Base-by-base conservation (phyloP, 495 filamentous ascomycete genomes). In the Clavariopsis aquatica region DNA sequence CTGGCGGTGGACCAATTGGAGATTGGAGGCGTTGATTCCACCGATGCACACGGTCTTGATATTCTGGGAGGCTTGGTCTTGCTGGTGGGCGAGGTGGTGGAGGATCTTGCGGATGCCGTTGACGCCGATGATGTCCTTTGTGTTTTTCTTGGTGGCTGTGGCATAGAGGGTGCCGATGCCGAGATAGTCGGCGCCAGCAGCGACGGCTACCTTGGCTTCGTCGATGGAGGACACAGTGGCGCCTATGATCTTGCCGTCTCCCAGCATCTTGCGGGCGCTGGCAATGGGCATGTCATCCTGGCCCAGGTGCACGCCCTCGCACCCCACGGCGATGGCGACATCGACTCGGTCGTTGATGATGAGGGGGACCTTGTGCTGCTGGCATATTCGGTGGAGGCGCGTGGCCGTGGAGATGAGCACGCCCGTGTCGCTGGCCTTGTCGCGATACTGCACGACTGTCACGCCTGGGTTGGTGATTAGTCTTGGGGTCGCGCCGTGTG, bases 301-400 rank as follows among this genome's bases (percentile, higher is more conserved):
- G 29, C 94, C 93, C 43, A 98, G 82, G 75, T 98, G 93, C 15
- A 96, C 89, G 47, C 94, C 94, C 73, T 96, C 93, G 41, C 87
- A 92, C 6, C 86, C 89, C 46, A 90, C 83, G 17, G 91, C 94
- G 27, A 94, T 79, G 23, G 92, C 92, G 19, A 98, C 90, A 78
- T 96, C 93, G 5, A 96, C 82, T n/a, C 92, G 88, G 75, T 98
- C 94, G 73, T 98, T 97, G 77, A 98, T 93, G 38, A 98, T 77
- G 52, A 98, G 81, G 27, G 93, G 94, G 0, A 96, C 85, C 19
- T 81, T 77, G 68, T 89, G 80, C n/a, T 70, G 76, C 64, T 77
- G 76, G 12, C 90, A 92, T 49, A 96, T 78, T 13, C 79, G 69
- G 74, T 92, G 90, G 38, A 97, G 80, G 65, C 78, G 80, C 64